Conservation (phyloP, 768 basidiomycete genomes). For the Lepiota subincarnata region DNA sequence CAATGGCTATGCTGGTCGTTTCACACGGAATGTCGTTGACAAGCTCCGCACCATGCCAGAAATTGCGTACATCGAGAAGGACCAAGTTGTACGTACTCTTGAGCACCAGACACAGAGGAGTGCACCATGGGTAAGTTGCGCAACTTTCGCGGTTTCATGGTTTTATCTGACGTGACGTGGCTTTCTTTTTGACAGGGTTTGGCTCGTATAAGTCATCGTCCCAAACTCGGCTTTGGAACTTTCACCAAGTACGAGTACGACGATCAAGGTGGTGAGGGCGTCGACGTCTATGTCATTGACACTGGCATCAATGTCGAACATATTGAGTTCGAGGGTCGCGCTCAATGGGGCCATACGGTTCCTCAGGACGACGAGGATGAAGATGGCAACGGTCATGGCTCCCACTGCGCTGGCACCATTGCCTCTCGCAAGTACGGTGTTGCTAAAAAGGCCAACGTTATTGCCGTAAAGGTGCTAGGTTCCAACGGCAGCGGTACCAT, state of each 20-base stretch:
- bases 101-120: conserved; percentile 49
- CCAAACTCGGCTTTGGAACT: conserved; percentile 68
- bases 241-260: conserved; percentile 83
- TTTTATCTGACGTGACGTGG: conserved; percentile 13
- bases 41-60: conserved; percentile 80
- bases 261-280: conserved; percentile 76
- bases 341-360: conserved; percentile 90
- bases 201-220: conserved; percentile 88
- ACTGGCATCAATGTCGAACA: conserved; percentile 89
- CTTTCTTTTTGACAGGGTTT: conserved; percentile 61
- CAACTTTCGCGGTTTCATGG: not conserved
- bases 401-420: conserved; percentile 94
- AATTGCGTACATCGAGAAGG: conserved; percentile 88
- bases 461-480: conserved; percentile 93
- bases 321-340: conserved; percentile 84
- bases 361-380: conserved; percentile 78
- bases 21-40: conserved; percentile 65
- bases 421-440: conserved; percentile 93
- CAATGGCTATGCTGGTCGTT: conserved; percentile 79
- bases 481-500: conserved; percentile 91
- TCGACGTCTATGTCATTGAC: conserved; percentile 87
- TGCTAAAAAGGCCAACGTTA: conserved; percentile 86
- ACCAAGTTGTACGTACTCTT: conserved; percentile 85
- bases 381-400: conserved; percentile 95
- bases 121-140: conserved; percentile 79